phyloP scores from a whole-genome alignment of 2,329 filamentous ascomycete species.

The Penicillium brevicompactum region DNA sequence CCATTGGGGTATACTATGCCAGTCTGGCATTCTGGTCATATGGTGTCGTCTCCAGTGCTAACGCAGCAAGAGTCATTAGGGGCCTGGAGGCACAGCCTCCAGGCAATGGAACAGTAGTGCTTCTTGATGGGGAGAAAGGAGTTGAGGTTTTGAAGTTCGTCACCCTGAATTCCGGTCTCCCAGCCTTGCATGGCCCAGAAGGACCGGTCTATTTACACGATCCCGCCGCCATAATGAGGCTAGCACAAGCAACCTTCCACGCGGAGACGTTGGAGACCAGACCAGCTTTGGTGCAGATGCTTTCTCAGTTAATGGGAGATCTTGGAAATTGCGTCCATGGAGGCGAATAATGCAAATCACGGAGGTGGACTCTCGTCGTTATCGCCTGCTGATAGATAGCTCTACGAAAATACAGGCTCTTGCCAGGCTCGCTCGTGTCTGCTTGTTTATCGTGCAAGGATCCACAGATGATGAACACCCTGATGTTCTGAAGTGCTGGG shows the following conservation, averaged over 20 bases:
- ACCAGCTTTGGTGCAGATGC: slow-evolving; percentile 68
- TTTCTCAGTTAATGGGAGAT: slow-evolving; percentile 60
- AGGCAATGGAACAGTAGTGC: slow-evolving; percentile 40
- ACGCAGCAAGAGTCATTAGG: slow-evolving; percentile 36
- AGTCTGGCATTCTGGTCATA: slow-evolving; percentile 70
- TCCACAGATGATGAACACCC: no score
- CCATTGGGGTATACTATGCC: slow-evolving; percentile 70
- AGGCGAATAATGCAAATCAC: background rate
- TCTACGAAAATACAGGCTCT: no score
- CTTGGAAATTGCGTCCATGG: slow-evolving; percentile 21
- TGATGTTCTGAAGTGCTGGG: no score
- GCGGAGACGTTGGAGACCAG: slow-evolving; percentile 55
- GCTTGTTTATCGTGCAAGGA: no score
- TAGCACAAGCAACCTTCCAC: slow-evolving; percentile 59
- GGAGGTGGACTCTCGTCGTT: no score
- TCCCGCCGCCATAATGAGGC: slow-evolving; percentile 60
- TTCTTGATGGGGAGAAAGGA: slow-evolving; percentile 60
- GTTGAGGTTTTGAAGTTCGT: slow-evolving; percentile 60
- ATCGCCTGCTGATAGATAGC: no score
- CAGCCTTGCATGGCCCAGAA: slow-evolving; percentile 50
- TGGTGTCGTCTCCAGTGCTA: slow-evolving; percentile 58
- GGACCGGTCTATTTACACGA: slow-evolving; percentile 51
- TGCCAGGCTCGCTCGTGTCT: no score
- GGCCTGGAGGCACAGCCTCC: slow-evolving; percentile 4
- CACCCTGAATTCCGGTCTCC: slow-evolving; percentile 56